These are phyloP conservation scores for Eucalyptus sp. DNA, from an alignment of 345 rosid species.

Conservation along the genomic window DNA sequence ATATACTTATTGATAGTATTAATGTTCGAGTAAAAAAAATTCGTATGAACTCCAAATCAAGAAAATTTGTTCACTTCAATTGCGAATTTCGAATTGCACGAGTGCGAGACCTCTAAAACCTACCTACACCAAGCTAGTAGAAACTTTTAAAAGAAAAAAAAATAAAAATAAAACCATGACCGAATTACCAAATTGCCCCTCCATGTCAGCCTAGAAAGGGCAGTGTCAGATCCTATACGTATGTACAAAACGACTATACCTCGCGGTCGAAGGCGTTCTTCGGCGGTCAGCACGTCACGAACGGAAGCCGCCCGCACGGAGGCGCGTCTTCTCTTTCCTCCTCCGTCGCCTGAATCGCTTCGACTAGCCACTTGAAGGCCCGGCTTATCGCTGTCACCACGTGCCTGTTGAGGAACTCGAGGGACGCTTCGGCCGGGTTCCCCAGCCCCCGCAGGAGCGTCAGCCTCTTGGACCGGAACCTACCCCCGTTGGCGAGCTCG, in stretches of 20 bases:
- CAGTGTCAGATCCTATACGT: not conserved
- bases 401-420: not conserved
- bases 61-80: not conserved
- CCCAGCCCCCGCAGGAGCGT: not conserved
- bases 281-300: not conserved
- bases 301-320: not conserved
- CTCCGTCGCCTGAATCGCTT: not conserved
- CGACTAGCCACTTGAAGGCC: not conserved
- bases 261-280: not conserved
- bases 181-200: not conserved
- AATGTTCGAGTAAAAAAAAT: rapidly evolving
- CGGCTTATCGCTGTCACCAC: not conserved
- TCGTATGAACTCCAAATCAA: not conserved
- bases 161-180: not conserved
- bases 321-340: not conserved
- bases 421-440: not conserved
- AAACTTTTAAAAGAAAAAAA: not conserved
- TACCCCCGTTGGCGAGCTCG: not conserved
- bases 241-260: not conserved
- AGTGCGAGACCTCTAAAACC: not conserved
- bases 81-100: not conserved
- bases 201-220: not conserved
- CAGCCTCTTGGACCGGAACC: not conserved
- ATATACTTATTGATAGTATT: not conserved
- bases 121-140: not conserved